phyloP scores from a whole-genome alignment of 73 alveolate genomes.

The Uronychia setigera region DNA sequence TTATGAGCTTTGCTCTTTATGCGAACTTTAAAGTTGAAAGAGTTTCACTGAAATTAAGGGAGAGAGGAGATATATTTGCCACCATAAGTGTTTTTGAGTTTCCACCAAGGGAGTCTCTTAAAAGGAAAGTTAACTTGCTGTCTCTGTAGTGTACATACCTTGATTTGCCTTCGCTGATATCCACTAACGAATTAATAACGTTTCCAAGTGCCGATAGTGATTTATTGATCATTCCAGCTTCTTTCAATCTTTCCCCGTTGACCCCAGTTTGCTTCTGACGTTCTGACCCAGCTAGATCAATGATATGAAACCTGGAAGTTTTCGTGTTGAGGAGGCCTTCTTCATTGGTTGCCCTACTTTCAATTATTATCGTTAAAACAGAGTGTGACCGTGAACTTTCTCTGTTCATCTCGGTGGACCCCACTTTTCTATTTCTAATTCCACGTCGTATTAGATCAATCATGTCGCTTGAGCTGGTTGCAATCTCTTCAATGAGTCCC shows the following conservation, averaged over 20 bases:
- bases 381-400: constrained; percentile 94
- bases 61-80: constrained; percentile 83
- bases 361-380: constrained; percentile 74
- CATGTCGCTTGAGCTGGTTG: constrained; percentile 78
- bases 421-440: constrained; percentile 80
- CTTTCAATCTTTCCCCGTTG: constrained; percentile 94
- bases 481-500: constrained; percentile 82
- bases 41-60: constrained; percentile 84
- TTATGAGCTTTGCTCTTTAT: constrained; percentile 87
- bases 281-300: constrained; percentile 99
- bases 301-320: constrained; percentile 88
- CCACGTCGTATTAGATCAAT: constrained; percentile 74
- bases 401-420: constrained; percentile 87
- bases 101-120: constrained; percentile 89
- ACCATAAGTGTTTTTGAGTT: constrained; percentile 85
- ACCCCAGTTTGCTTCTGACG: constrained; percentile 91
- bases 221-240: constrained; percentile 97
- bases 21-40: constrained; percentile 94
- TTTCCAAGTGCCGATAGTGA: constrained; percentile 93
- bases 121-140: constrained; percentile 81
- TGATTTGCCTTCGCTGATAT: constrained; percentile 77
- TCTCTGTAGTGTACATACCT: constrained; percentile 90
- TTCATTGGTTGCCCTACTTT: constrained; percentile 53
- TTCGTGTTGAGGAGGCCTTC: constrained; percentile 31
- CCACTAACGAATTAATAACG: constrained; percentile 90